A percentile compares a stretch with the other conserved stretches of the same genome.
Conservation (phyloP, 2,329 filamentous ascomycete species). For the Massarina eburnea region DNA sequence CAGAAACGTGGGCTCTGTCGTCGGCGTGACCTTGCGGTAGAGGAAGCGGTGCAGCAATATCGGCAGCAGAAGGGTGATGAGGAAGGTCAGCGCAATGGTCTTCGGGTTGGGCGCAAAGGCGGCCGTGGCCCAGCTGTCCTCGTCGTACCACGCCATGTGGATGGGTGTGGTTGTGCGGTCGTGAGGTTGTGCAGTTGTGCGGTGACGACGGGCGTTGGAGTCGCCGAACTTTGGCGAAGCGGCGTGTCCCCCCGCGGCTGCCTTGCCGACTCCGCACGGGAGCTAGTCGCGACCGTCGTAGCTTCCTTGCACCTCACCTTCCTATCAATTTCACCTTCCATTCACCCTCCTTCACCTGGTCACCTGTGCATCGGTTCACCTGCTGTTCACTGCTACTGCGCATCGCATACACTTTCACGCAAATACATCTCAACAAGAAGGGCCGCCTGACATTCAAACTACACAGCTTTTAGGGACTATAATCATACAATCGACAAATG, state of each 20-base stretch:
- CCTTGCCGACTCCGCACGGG: constrained; percentile 13
- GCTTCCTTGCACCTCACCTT: constrained; percentile 36
- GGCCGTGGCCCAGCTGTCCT: constrained; percentile 50
- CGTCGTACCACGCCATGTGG: constrained; percentile 41
- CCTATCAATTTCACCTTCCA: neutral
- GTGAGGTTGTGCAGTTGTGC: no score
- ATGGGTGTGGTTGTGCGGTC: neutral
- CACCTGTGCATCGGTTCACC: neutral
- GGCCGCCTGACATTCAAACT: constrained; percentile 17
- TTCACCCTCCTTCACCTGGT: no score
- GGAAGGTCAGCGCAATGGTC: constrained; percentile 65
- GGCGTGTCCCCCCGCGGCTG: constrained; percentile 6
- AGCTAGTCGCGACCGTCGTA: constrained; percentile 15
- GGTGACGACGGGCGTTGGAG: constrained; percentile 1
- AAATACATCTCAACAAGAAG: constrained; percentile 6
- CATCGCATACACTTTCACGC: constrained; percentile 9
- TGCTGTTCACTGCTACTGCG: constrained; percentile 1
- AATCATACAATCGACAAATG: constrained; percentile 40
- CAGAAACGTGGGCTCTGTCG: constrained; percentile 73
- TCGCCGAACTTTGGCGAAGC: neutral
- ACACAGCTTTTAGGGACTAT: constrained; percentile 33
- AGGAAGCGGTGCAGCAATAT: constrained; percentile 76
- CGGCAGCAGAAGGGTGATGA: constrained; percentile 73
- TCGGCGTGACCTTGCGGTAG: constrained; percentile 66
- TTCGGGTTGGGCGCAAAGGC: constrained; percentile 48